Evolutionary conservation across 495 filamentous ascomycete species (phyloP), one percentile per base, ranked within the genome.

Genomic region (Penicillium silybi): DNA sequence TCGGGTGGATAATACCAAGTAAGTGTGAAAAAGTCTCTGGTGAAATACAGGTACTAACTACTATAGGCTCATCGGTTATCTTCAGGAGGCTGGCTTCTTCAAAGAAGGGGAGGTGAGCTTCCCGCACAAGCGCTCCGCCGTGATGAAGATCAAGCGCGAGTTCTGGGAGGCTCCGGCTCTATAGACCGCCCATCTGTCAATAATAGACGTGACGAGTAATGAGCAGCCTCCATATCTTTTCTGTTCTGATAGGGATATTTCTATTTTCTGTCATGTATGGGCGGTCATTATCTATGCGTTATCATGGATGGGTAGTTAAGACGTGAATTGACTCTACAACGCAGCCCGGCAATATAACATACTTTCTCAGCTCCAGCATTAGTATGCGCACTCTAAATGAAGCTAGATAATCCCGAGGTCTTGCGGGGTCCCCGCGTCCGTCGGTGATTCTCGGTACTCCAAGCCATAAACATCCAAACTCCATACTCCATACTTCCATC

Each of bases 1-100:
- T 10, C 81, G 93, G 69, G 81, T 97, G 11, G 95, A 98, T 71
- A 97, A 97, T 68, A 65, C 74, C 43, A 93, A 87, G 91, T 96
- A 65, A 68, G 83, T 80, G 25, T 13, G 43, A 32, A 3, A 13
- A 11, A 13, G 3, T 34, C 44, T 27, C n/a, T 39, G n/a, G 34
- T 41, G 7, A n/a, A 46, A 27, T 29, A 39, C 18, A 22, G 19
- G 34, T 58, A 26, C 55, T 52, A 46, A 63, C 41, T 56, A 11
- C 20, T 18, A 20, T 47, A 56, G 92, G 57, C 83, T 97, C 35
- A 86, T 92, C 46, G 72, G 78, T 8, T 92, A 96, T 58, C 76
- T 92, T 7, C 74, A 86, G 50, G 62, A 85, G 16, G 76, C 77
- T 2, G 93, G 93, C 4, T 98, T 97, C 62, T 82, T 85, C 47